Base-by-base conservation (phyloP, 2,329 filamentous ascomycete genomes). In the Colletotrichum sp. region DNA sequence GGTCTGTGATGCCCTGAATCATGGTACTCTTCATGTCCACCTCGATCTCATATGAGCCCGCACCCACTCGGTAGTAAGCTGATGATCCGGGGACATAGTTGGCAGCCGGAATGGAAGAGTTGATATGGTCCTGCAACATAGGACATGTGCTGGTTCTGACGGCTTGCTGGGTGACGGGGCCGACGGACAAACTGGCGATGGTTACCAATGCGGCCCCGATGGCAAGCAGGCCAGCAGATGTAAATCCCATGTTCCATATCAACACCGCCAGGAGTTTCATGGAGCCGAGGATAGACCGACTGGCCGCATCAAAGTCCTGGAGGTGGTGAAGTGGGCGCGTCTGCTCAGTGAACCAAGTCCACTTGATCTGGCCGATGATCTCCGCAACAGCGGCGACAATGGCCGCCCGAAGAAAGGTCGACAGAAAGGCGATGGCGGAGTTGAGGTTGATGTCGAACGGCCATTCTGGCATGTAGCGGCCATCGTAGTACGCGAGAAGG, bases 361-460 rank as follows among this genome's bases (percentile, higher is more conserved):
- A 84, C 49, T 84, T 83, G 64, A 80, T 76, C 72, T 84, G 83
- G 34, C 81, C 80, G 64, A 84, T 81, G 52, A 83, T 78, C 71
- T 82, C 81, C 1, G 82, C 80, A 10, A 82, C 78, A 12, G 78
- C 79, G 36, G 81, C 79, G 0, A 82, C 78, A 66, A 84, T 79
- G 8, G 80, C 73, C n/a, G 81, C 78, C 5, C 79, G 77, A 2
- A 76, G 39, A 18, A 76, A 68, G 18, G 69, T 76, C 26, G 73
- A 70, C 26, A 80, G 70, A 12, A 80, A 72, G 39, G 78, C 76
- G 28, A 80, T 74, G 34, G 76, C 72, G 3, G 79, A 72, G 70
- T 77, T 80, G 66, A 80, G 79, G 55, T 77, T 80, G 70, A 80
- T 79, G 28, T 77, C 69, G 69, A 77, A 78, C 4, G 79, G 79